Evolutionary conservation across 2,329 filamentous ascomycete species (phyloP).

Genomic region (Corynespora cassiicola): DNA sequence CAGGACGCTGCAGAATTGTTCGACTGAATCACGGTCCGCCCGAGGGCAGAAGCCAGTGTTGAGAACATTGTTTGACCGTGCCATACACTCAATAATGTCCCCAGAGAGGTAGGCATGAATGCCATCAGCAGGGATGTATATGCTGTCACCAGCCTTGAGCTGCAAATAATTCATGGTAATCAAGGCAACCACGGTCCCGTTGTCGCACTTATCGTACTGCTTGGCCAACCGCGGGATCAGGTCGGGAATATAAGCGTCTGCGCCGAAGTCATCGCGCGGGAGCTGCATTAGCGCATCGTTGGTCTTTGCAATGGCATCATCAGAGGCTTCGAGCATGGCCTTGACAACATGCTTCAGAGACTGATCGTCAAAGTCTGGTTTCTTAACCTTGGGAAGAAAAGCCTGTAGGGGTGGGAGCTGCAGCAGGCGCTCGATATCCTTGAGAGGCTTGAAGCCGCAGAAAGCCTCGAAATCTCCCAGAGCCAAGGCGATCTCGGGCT

Average conservation of each 20-base stretch:
- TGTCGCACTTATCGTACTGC: constrained; percentile 70
- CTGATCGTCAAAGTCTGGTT: constrained; percentile 61
- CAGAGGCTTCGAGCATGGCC: constrained; percentile 61
- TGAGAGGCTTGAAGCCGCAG: constrained; percentile 73
- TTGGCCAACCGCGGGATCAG: constrained; percentile 68
- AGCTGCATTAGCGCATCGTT: constrained; percentile 60
- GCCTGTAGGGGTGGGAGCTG: constrained; percentile 60
- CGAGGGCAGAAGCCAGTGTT: constrained; percentile 77
- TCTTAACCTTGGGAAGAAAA: constrained; percentile 56
- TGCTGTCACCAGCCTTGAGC: constrained; percentile 68
- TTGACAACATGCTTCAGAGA: constrained; percentile 64
- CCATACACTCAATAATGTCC: constrained; percentile 82
- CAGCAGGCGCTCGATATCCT: constrained; percentile 66
- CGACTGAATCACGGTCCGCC: constrained; percentile 68
- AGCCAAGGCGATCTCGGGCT: constrained; percentile 79
- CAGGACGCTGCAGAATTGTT: constrained; percentile 68
- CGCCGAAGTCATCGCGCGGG: constrained; percentile 56
- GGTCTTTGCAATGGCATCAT: constrained; percentile 59
- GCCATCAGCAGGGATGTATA: constrained; percentile 76
- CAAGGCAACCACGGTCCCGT: constrained; percentile 72
- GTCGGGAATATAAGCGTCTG: constrained; percentile 66
- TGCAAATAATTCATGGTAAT: constrained; percentile 77
- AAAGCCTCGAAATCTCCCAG: constrained; percentile 77
- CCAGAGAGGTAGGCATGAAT: constrained; percentile 77
- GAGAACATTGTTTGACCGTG: constrained; percentile 75